Base-by-base conservation (phyloP, 2,329 filamentous ascomycete genomes). In the Sordariomycetes sp. region DNA sequence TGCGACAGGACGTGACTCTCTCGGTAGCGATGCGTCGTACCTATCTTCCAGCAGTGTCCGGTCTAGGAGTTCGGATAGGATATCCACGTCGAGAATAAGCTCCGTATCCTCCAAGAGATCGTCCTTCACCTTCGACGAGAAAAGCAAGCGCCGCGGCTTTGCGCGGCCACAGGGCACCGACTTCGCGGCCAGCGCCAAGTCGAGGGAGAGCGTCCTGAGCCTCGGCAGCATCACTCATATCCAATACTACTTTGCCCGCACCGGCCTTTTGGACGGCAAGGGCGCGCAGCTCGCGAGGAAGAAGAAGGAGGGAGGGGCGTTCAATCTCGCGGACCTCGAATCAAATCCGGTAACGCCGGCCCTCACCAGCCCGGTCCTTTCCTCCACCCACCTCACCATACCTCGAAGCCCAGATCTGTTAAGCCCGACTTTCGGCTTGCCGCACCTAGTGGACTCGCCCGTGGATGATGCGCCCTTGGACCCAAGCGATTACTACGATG, bases 161-260 rank as follows among this genome's bases (percentile, higher is more conserved):
- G 88, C 95, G 73, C 82, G 91, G 54, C 90, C 91, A 1, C 87
- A 90, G 68, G 89, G 85, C 57, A 95, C 89, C 55, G 82, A 90
- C 65, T 99, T 97, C 69, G 89, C 94, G 28, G 87, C 88, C 59
- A 96, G 91, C 58, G 94, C 94, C 53, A 85, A 84, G 67, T 90
- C 90, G 55, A 81, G 94, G 61, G 92, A 99, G 69, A 96, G 91
- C 67, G 94, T 99, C 62, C 86, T 97, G 82, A 96, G 90, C 66
- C 74, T 99, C 61, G 94, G 94, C 57, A 96, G 91, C 70, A 99
- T 99, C 65, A 90, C 91, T 58, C 94, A 99, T 73, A 76, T 99
- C 66, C 94, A 99, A 71, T 96, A 97, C 73, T 99, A 97, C 72
- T 99, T 99, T 74, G 92, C 94, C 39, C 80, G 94, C 59, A 99